Evolutionary conservation across 495 filamentous ascomycete genomes (phyloP).

Genomic region (Lentithecium fluviatile): DNA sequence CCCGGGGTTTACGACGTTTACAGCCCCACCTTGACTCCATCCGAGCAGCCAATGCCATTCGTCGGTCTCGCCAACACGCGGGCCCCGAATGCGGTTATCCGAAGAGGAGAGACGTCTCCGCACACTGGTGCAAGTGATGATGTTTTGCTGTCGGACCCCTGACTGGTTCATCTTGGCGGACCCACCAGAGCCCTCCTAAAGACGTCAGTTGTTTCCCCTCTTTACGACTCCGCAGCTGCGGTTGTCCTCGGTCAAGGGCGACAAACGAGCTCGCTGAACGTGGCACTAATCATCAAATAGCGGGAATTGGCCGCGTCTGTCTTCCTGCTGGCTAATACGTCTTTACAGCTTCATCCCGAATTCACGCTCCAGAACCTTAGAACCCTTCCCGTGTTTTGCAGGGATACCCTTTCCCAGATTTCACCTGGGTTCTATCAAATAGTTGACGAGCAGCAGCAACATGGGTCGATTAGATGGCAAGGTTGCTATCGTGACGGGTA

Average conservation of each 20-base stretch:
- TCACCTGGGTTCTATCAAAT: too few relatives aligned
- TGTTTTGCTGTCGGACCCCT: neutral
- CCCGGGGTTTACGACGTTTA: too few relatives aligned
- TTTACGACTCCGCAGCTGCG: neutral
- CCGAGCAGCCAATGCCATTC: too few relatives aligned
- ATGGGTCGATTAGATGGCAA: constrained; percentile 39
- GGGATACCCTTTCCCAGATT: too few relatives aligned
- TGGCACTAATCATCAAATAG: neutral
- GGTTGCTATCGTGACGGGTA: constrained; percentile 39
- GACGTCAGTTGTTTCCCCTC: neutral
- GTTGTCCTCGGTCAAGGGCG: neutral
- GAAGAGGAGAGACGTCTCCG: too few relatives aligned
- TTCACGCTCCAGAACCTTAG: neutral
- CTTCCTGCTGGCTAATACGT: neutral
- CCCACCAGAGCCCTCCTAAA: neutral
- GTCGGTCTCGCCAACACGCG: too few relatives aligned
- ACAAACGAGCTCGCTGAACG: neutral
- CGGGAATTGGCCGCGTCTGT: too few relatives aligned
- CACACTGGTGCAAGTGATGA: too few relatives aligned
- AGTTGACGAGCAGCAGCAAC: neutral
- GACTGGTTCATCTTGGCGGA: neutral
- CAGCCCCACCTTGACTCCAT: too few relatives aligned
- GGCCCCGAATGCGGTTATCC: too few relatives aligned
- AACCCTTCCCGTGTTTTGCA: too few relatives aligned
- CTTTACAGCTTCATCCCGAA: constrained; percentile 11